Conservation (phyloP, 345 rosid species). For the Brassica cretica region DNA sequence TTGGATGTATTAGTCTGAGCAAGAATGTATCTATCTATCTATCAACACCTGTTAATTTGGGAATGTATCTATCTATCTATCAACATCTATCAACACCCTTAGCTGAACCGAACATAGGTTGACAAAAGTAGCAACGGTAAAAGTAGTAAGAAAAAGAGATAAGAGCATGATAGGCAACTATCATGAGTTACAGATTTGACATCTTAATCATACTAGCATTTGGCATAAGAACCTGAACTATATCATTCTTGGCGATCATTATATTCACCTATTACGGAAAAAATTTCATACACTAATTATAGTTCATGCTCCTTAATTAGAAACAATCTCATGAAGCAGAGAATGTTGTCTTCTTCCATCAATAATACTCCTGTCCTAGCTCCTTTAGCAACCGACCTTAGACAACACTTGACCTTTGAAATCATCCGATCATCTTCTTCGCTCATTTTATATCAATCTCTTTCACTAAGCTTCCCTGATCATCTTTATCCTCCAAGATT, state of each 20-base stretch:
- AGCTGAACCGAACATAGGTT: constrained; percentile 1
- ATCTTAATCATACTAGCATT: background rate
- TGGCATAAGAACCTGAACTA: background rate
- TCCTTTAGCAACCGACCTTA: constrained; percentile 79
- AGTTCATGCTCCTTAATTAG: constrained; percentile 84
- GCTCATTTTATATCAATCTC: constrained; percentile 78
- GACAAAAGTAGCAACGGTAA: background rate
- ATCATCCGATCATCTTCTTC: constrained; percentile 52
- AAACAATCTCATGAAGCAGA: constrained; percentile 79
- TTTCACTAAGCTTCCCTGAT: constrained; percentile 50
- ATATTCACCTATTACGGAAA: background rate
- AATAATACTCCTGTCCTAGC: constrained; percentile 89
- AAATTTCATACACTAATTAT: constrained; percentile 66
- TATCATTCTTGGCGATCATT: background rate
- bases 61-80: too few species aligned
- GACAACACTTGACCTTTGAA: constrained; percentile 79
- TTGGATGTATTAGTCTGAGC: too few species aligned
- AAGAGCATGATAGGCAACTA: background rate
- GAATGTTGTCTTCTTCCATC: constrained; percentile 86
- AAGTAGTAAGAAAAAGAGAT: background rate
- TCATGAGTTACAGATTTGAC: background rate
- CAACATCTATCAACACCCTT: background rate
- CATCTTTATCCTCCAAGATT: too few species aligned
- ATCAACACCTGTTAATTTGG: background rate
- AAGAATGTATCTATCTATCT: too few species aligned